Percentiles rank a stretch among this genome's conserved stretches.
Conservation (phyloP, 1,139 yeast genomes). For the Candida freyschussii region DNA sequence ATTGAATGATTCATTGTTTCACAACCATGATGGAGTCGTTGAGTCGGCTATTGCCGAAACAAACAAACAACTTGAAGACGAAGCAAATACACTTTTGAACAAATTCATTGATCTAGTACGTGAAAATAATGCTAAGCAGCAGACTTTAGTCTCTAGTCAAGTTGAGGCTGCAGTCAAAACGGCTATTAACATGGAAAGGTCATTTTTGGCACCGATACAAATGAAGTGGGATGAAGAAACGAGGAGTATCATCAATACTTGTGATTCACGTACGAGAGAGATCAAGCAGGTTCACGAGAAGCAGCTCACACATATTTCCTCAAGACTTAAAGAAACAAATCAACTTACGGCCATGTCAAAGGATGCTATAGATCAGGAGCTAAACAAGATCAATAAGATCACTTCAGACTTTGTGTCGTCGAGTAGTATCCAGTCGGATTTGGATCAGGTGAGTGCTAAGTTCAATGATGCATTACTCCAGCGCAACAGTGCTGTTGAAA, state of each 20-base stretch:
- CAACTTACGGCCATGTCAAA: slow-evolving; percentile 13
- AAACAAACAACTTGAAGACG: slow-evolving; percentile 26
- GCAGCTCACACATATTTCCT: slow-evolving; percentile 18
- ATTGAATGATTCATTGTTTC: slow-evolving; percentile 30
- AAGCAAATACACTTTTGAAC: slow-evolving; percentile 27
- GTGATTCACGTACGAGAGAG: slow-evolving; percentile 30
- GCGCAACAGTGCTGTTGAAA: slow-evolving; percentile 3
- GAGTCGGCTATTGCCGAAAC: slow-evolving; percentile 26
- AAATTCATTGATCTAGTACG: slow-evolving; percentile 23
- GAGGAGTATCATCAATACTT: slow-evolving; percentile 29
- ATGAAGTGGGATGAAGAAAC: slow-evolving; percentile 31
- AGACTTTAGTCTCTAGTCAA: slow-evolving; percentile 26
- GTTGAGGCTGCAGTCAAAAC: slow-evolving; percentile 28
- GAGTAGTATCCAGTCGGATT: slow-evolving; percentile 3
- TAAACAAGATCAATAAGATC: slow-evolving; percentile 14
- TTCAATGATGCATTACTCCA: neutral
- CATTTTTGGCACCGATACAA: slow-evolving; percentile 27
- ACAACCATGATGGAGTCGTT: slow-evolving; percentile 29
- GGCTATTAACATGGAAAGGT: slow-evolving; percentile 29
- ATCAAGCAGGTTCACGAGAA: slow-evolving; percentile 25
- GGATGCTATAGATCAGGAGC: slow-evolving; percentile 16
- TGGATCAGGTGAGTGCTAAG: slow-evolving; percentile 7
- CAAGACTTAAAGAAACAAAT: slow-evolving; percentile 16
- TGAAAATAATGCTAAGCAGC: slow-evolving; percentile 27
- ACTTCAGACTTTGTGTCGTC: slow-evolving; percentile 11